Base-by-base conservation (phyloP, 257 asterid genomes). In the Solanum sitiens region DNA sequence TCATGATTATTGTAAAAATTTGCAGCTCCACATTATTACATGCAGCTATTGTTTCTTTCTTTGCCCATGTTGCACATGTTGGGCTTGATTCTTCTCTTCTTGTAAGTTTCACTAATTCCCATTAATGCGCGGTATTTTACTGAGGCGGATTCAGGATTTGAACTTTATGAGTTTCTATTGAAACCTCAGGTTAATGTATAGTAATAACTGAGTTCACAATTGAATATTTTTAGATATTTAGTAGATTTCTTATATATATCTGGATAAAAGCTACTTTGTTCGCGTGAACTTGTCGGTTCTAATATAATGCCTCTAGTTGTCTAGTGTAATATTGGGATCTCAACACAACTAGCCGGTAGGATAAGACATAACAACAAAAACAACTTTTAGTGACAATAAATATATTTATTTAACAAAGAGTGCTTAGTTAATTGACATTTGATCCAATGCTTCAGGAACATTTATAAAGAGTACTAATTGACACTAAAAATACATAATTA, bases 11-110 rank as follows among this genome's bases (percentile, higher is more conserved):
- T 45, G n/a, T 1, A 9, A 32, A 25, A 47, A 8, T 65, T 50
- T 92, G 91, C 96, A 95, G 99, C 90, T 91, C 95, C 12, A 95
- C 95, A 12, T 92, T 97, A 89, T 86, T 96, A 33, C 94, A 93
- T 89, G 98, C 94, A 39, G 98, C 99, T 37, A 90, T 89, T 67
- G 96, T 94, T 87, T 93, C 98, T 14, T 93, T 97, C 92, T 93
- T 91, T 89, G 87, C 89, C 77, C 90, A 92, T 87, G 93, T 95
- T 88, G 97, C 95, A 27, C 98, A 95, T 67, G 93, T 91, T 76
- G 99, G 99, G 10, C 93, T 91, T 86, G 84, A 20, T 18, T 91
- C 99, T 89, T 94, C 98, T 68, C 88, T 95, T 87, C 86, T 90
- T 94, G 99, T 96, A 91, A 44, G 83, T 77, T 79, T 79, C 61